Conservation (phyloP, 805 yeast species). For the Limtongia smithiae region DNA sequence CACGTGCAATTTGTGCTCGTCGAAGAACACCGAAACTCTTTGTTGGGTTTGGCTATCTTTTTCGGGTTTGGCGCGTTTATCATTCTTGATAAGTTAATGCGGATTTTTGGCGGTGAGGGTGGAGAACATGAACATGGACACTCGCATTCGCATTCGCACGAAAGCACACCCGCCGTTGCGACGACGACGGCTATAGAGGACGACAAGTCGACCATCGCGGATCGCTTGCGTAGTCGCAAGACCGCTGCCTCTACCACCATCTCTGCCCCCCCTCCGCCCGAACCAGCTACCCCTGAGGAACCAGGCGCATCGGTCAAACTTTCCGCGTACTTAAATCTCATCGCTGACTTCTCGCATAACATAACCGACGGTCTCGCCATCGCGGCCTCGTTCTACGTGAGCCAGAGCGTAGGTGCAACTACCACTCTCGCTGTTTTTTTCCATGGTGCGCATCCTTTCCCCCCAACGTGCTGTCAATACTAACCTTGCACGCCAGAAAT, state of each 20-base stretch:
- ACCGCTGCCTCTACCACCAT: not conserved
- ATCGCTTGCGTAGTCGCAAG: too few species aligned
- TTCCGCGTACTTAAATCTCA: slow-evolving; percentile 61
- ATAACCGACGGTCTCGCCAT: slow-evolving; percentile 75
- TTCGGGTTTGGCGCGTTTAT: slow-evolving; percentile 59
- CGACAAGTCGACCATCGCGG: slow-evolving; percentile 25
- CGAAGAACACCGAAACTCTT: slow-evolving; percentile 48
- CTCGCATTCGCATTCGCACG: slow-evolving; percentile 41
- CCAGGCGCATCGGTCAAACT: slow-evolving; percentile 38
- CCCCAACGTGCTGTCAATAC: not conserved
- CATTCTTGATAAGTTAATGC: slow-evolving; percentile 56
- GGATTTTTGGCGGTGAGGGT: slow-evolving; percentile 42
- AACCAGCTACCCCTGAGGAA: not conserved
- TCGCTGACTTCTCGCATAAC: slow-evolving; percentile 71
- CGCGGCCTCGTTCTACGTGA: slow-evolving; percentile 63
- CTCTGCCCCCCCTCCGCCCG: not conserved
- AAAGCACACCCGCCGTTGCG: slow-evolving; percentile 34
- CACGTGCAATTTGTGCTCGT: slow-evolving; percentile 46
- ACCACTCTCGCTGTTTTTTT: slow-evolving; percentile 68
- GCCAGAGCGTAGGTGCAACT: slow-evolving; percentile 59
- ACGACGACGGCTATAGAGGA: too few species aligned
- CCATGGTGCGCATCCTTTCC: slow-evolving; percentile 45
- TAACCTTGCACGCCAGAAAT: slow-evolving; percentile 41
- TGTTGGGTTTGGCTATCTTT: slow-evolving; percentile 55
- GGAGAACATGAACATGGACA: slow-evolving; percentile 46